Base-by-base conservation (phyloP, 2,329 filamentous ascomycete genomes). In the Gnomoniopsis sp. region DNA sequence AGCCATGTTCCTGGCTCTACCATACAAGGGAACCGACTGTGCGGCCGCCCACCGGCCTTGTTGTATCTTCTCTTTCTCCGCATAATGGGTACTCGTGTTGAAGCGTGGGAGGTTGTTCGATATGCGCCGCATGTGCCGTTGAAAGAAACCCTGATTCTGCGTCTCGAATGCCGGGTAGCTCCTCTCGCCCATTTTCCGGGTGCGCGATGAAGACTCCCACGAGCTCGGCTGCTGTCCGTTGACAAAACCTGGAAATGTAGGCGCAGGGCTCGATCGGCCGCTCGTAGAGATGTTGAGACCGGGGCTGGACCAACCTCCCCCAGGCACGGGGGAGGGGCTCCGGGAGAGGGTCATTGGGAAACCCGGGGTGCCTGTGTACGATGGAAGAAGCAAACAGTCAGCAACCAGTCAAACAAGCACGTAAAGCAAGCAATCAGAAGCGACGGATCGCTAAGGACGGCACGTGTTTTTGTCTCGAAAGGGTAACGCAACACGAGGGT, bases 271-370 rank as follows among this genome's bases (percentile, higher is more conserved):
- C 41, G 85, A 85, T 65, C 84, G 82, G 62, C 88, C 88, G 71
- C 88, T 90, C 59, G 77, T 73, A 64, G 85, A 86, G 61, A 89
- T 86, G 69, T 85, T 88, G 70, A 91, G 81, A 64, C 88, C 90
- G 57, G 89, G 91, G 75, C 88, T 95, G 58, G 90, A 86, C 93
- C 93, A 97, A 67, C 92, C 92, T 70, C 91, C 91, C 68, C 89
- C 89, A 62, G 87, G 88, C 63, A 86, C 83, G 62, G 93, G 93
- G 57, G 91, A 96, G 53, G 93, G 91, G 70, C 91, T 96, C 75
- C 91, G 87, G 65, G 92, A 95, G 63, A 93, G 77, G 65, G 90
- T 90, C 93, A 96, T 96, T 68, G 77, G 75, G 65, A 74, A 69
- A 66, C 76, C 79, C 47, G 85, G 81, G 53, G 80, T 86, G 69